A percentile compares a stretch with the other conserved stretches of the same genome.
Conservation (phyloP, 2,329 filamentous ascomycete species). For the Sporothrix phasma region DNA sequence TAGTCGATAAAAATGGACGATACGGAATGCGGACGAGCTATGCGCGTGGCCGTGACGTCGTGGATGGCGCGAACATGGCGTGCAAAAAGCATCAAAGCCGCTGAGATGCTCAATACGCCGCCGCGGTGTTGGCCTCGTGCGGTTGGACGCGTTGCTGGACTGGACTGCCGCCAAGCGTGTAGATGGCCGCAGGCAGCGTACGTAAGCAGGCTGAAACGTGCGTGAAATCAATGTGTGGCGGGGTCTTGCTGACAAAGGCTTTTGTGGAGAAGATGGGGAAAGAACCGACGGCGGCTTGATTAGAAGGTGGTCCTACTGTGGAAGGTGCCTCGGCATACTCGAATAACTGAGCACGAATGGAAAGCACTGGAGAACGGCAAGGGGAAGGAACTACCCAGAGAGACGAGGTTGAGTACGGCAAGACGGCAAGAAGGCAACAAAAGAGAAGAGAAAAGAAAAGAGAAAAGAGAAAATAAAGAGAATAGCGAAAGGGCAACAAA, state of each 20-base stretch:
- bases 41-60: too few species aligned
- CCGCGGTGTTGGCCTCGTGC: background rate
- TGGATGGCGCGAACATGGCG: background rate
- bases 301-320: background rate
- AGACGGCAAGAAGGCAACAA: too few species aligned
- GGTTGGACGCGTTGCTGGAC: background rate
- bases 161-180: background rate
- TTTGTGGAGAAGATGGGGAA: background rate
- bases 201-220: background rate
- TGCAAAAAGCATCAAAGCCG: background rate
- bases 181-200: background rate
- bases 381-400: too few species aligned
- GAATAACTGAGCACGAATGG: background rate
- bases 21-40: too few species aligned
- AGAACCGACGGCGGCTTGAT: constrained; percentile 4
- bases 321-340: background rate
- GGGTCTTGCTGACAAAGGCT: background rate
- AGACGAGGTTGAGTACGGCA: too few species aligned
- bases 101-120: background rate
- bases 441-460: background rate
- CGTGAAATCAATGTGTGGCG: background rate
- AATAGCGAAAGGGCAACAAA: background rate
- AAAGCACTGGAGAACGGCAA: too few species aligned
- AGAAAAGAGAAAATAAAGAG: background rate
- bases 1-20: too few species aligned